Conservation (phyloP, 306 rosid genomes). For the Calophaca sinica region DNA sequence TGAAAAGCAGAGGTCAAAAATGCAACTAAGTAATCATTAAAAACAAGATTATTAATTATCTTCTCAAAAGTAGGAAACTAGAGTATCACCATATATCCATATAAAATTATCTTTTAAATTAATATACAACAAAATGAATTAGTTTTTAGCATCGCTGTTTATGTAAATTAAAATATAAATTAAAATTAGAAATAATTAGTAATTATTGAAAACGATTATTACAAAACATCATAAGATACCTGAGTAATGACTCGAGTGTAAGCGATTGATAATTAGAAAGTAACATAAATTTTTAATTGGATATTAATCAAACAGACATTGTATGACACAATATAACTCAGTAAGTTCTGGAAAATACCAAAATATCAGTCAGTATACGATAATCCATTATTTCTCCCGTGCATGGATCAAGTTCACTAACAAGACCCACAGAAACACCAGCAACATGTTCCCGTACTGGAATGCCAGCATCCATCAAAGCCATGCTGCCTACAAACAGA, state of each 20-base stretch:
- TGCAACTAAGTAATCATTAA: constrained; percentile 7
- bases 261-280: constrained; percentile 4
- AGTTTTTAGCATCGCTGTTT: neutral
- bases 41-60: constrained; percentile 22
- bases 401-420: constrained; percentile 79
- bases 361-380: constrained; percentile 93
- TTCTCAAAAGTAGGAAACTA: constrained; percentile 25
- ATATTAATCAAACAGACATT: constrained; percentile 39
- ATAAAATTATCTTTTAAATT: constrained; percentile 23
- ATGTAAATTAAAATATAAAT: neutral
- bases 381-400: constrained; percentile 78
- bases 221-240: constrained; percentile 5
- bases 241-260: neutral
- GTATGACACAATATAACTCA: constrained; percentile 26
- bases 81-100: neutral
- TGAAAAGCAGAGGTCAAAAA: neutral
- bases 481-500: constrained; percentile 78
- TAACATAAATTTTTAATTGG: constrained; percentile 17
- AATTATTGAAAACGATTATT: neutral
- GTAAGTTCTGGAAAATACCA: constrained; percentile 60
- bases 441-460: constrained; percentile 91
- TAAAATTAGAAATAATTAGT: constrained; percentile 14
- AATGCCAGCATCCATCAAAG: constrained; percentile 97
- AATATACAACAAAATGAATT: constrained; percentile 15
- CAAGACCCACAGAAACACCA: constrained; percentile 95